Base-by-base conservation (phyloP, 345 rosid genomes). In the Isatis tinctoria region DNA sequence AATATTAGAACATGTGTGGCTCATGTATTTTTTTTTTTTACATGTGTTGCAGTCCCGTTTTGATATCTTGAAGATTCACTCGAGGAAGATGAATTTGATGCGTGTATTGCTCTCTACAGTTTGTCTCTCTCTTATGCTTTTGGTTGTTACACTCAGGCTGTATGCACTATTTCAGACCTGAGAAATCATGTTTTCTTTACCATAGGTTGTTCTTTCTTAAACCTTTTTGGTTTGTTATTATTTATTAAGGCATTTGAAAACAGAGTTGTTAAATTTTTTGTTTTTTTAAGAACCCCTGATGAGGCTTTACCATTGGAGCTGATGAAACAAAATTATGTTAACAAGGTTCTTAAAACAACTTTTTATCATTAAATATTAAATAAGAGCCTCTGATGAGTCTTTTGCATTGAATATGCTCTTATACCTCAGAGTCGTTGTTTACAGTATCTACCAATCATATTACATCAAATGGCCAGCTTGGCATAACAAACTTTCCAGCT, bases 41-140 rank as follows among this genome's bases (percentile, higher is more conserved):
- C 43, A 53, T 71, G 40, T 78, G 52, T 85, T 60, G 87, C 90
- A 96, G 99, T 92, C 97, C 47, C 97, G 98, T 61, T 62, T 48
- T 27, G 99, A 96, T 81, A 96, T 96, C 81, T 79, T 96, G 63
- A 96, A 96, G 85, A 96, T 96, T 4, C 99, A 96, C 81, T 96
- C 99, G 17, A 83, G 98, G 81, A 92, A 82, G 75, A 95, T 95
- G 99, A 95, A 95, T 78, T 83, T 95, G 75, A 92, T 95, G 97
- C 89, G 99, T 53, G 99, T 48, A n/a, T n/a, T n/a, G n/a, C n/a
- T 39, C 11, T 49, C 68, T n/a, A 7, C 2, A 10, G 13, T 32
- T 3, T 16, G 33, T 10, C 36, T 9, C 27, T 74, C 13, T 47
- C 67, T 27, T 17, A 44, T 16, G 39, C 7, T 22, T 20, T 52